Percentiles rank a stretch among this genome's conserved stretches.
Evolutionary conservation across 805 yeast species (phyloP).

Genomic region (Ogataea allantospora): DNA sequence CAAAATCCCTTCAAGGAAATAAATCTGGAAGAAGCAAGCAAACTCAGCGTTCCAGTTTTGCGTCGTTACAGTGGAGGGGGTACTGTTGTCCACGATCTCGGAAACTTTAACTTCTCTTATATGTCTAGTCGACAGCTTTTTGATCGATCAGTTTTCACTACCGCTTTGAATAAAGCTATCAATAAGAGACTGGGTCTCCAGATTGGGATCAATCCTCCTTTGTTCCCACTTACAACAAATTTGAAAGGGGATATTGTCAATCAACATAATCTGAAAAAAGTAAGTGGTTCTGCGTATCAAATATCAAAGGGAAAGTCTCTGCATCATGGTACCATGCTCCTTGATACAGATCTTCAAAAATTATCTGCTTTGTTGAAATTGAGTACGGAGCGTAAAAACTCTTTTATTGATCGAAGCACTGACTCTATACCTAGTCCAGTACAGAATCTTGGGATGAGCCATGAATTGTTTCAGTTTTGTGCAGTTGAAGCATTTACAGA

Average conservation of each 20-base stretch:
- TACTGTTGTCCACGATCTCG: constrained; percentile 89
- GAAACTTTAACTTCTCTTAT: constrained; percentile 84
- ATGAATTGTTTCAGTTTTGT: constrained; percentile 44
- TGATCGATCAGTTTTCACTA: constrained; percentile 52
- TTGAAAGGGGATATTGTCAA: constrained; percentile 78
- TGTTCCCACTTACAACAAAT: constrained; percentile 48
- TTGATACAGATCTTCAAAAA: constrained; percentile 59
- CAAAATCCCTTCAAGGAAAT: constrained; percentile 94
- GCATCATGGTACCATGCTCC: constrained; percentile 95
- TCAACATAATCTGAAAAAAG: constrained; percentile 45
- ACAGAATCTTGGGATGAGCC: constrained; percentile 52
- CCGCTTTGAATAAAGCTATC: constrained; percentile 23
- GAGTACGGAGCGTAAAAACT: constrained; percentile 14
- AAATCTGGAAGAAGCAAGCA: constrained; percentile 53
- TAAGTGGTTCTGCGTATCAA: constrained; percentile 93
- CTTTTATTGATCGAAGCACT: constrained; percentile 41
- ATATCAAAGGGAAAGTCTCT: constrained; percentile 77
- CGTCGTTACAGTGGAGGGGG: constrained; percentile 94
- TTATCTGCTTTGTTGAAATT: constrained; percentile 57
- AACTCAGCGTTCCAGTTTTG: constrained; percentile 59
- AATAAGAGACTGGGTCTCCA: constrained; percentile 17
- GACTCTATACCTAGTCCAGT: constrained; percentile 83
- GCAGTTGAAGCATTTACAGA: constrained; percentile 42
- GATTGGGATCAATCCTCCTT: constrained; percentile 16
- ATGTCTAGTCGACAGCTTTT: constrained; percentile 63